Evolutionary conservation across 2,329 filamentous ascomycete species (phyloP).

Genomic region (Fusarium veterinarium): DNA sequence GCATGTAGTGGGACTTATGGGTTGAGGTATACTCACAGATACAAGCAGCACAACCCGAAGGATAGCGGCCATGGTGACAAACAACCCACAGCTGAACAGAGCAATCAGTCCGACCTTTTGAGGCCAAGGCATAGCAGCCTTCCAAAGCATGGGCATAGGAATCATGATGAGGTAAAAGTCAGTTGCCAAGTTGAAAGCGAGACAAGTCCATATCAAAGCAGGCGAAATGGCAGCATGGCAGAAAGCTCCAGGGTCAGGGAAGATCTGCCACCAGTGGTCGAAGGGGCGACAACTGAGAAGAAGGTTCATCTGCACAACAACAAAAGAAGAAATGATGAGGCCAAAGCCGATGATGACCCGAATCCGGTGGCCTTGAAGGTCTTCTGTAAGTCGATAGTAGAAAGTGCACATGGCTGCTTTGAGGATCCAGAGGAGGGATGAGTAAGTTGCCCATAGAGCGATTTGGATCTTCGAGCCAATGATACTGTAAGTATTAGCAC

Average conservation of each 20-base stretch:
- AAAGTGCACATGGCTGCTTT: constrained; percentile 68
- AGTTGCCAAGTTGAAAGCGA: constrained; percentile 64
- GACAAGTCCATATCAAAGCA: constrained; percentile 63
- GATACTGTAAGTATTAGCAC: constrained; percentile 50
- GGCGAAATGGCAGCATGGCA: constrained; percentile 63
- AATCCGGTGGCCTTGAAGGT: constrained; percentile 54
- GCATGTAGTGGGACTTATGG: too few relatives aligned
- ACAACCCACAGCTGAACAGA: constrained; percentile 55
- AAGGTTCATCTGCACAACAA: constrained; percentile 61
- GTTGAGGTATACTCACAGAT: constrained; percentile 32
- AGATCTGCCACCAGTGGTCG: constrained; percentile 67
- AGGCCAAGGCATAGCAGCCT: constrained; percentile 48
- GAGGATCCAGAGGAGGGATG: constrained; percentile 63
- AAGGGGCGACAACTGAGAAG: constrained; percentile 65
- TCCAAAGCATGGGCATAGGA: constrained; percentile 63
- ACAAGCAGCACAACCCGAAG: constrained; percentile 49
- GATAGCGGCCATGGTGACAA: constrained; percentile 55
- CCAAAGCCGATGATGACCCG: constrained; percentile 63
- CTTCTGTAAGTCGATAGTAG: constrained; percentile 64
- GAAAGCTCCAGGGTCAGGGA: constrained; percentile 64
- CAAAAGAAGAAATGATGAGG: constrained; percentile 60
- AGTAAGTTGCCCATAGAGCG: constrained; percentile 66
- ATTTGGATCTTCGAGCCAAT: constrained; percentile 68
- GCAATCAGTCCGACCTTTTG: constrained; percentile 55
- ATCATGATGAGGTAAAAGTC: constrained; percentile 70